Evolutionary conservation across 805 yeast species (phyloP), one percentile per base, ranked within the genome.

Genomic region (Cyberlindnera euphorbiiphila): DNA sequence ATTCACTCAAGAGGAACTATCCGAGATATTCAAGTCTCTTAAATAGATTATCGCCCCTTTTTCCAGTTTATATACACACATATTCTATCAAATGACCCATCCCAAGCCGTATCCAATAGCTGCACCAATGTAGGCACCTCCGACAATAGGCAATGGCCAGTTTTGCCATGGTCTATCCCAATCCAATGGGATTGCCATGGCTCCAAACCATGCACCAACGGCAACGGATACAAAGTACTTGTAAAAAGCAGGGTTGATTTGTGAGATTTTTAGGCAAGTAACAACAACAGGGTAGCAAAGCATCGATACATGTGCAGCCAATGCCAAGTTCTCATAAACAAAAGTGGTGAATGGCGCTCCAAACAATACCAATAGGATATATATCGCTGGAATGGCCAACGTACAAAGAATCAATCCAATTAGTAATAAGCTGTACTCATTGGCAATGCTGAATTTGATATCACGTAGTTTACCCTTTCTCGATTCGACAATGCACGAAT

Each of bases 101-200:
- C 61, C 74, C 4, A 68, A 40, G 1, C 69, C 34, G 28, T 76
- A 69, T 4, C 95, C 96, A 3, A 73, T 49, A 20, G 77, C 66
- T 3, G 80, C 74, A n/a, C 96, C 97, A 0, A 68, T 22, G 51
- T 85, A 86, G 0, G 79, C 78, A 2, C 98, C 97, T 8, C 74
- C 69, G 11, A 91, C 66, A 29, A 91, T 69, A 1, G 98, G 91
- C 37, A 87, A 75, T 6, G 98, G 98, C 94, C 96, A 91, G 36
- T 69, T 72, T 61, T 91, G 98, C 98, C 98, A 91, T 18, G 83
- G 85, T 51, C 98, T 72, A 58, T 91, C 98, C 98, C 98, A 91
- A 60, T 91, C 98, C 42, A 93, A 68, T 0, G 98, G 97, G 41
- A 93, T 88, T 1, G 95, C 98, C 25, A 85, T 60, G 3, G 91